Conservation (phyloP, 306 rosid species). For the Sophora flavescens region DNA sequence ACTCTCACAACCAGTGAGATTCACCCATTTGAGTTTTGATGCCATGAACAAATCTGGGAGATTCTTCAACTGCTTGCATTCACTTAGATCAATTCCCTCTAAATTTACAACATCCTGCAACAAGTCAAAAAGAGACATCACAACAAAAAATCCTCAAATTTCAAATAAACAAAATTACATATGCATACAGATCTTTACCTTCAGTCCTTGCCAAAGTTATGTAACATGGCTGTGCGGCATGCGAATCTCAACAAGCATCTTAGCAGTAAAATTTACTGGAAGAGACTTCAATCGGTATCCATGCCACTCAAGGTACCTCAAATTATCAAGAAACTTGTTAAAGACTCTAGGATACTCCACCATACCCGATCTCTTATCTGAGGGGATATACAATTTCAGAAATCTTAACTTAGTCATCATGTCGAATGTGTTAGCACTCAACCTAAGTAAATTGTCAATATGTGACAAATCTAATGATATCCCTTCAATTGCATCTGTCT, state of each 20-base stretch:
- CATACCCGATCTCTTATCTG: too few relatives aligned
- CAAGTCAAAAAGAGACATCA: neutral
- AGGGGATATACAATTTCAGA: neutral
- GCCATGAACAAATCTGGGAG: neutral
- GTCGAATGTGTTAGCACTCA: neutral
- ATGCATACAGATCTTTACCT: neutral
- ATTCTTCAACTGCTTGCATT: neutral
- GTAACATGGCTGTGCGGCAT: neutral
- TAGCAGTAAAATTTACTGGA: neutral
- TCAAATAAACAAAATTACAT: neutral
- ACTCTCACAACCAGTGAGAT: neutral
- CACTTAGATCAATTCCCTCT: neutral
- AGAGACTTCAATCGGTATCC: neutral
- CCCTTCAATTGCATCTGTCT: constrained; percentile 11
- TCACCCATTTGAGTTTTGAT: neutral
- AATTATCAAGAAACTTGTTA: neutral
- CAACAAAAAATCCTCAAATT: neutral
- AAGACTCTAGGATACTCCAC: neutral
- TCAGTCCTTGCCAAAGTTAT: neutral
- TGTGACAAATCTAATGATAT: constrained; percentile 32
- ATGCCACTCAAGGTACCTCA: constrained; percentile 1
- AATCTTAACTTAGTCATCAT: constrained; percentile 38
- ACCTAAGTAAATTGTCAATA: neutral
- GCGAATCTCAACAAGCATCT: constrained; percentile 6
- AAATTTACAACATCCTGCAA: constrained; percentile 6